These are phyloP conservation scores for Russula vinacea DNA, from an alignment of 768 basidiomycete species.

Conservation along the genomic window DNA sequence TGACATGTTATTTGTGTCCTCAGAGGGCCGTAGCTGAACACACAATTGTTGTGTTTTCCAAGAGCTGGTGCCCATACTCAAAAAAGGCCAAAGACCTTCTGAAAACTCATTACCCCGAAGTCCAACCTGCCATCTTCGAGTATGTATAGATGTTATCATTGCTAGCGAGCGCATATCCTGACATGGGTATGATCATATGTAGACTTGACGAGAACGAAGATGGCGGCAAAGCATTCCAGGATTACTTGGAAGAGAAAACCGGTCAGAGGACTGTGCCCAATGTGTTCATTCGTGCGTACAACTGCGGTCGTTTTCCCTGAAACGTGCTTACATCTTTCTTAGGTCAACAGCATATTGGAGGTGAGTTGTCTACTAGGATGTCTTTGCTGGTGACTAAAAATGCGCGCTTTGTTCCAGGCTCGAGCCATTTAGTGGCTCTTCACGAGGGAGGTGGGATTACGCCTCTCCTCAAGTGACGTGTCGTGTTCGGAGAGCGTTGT, in stretches of 20 bases:
- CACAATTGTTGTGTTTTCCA: conserved; percentile 42
- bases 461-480: conserved; percentile 6
- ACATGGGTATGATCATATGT: background rate
- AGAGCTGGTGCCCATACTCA: conserved; percentile 43
- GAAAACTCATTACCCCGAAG: conserved; percentile 33
- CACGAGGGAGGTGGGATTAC: background rate
- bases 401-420: conserved; percentile 8
- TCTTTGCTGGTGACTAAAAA: background rate
- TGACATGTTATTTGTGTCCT: background rate
- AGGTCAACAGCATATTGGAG: conserved; percentile 56
- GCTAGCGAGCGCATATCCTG: background rate
- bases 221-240: conserved; percentile 51
- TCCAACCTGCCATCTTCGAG: conserved; percentile 37
- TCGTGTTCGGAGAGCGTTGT: too few species aligned
- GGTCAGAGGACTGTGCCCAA: conserved; percentile 73
- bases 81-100: conserved; percentile 40
- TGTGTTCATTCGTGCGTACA: conserved; percentile 61
- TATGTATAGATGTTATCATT: conserved; percentile 25
- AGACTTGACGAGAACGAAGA: conserved; percentile 61
- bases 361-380: conserved; percentile 31
- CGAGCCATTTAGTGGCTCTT: background rate
- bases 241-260: conserved; percentile 61
- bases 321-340: background rate
- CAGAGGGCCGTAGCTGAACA: conserved; percentile 38
- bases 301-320: background rate